Conservation (phyloP, 2,329 filamentous ascomycete species). For the Pyricularia sp. region DNA sequence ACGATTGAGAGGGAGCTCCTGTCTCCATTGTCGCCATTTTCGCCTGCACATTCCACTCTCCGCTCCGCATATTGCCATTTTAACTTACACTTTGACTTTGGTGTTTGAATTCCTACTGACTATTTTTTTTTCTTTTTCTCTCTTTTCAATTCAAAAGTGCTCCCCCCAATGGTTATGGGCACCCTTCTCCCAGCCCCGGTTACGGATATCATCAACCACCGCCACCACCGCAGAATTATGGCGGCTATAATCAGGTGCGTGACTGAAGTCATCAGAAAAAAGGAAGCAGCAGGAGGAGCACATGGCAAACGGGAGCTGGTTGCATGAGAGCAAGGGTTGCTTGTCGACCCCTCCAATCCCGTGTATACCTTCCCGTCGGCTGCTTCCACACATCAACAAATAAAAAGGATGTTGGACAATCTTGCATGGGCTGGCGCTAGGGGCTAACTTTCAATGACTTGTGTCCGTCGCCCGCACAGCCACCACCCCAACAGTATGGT, state of each 20-base stretch:
- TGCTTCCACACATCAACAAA: background rate
- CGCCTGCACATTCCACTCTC: too few species aligned
- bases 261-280: background rate
- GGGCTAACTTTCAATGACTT: background rate
- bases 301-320: background rate
- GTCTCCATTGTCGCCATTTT: background rate
- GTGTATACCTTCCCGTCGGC: background rate
- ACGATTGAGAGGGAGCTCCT: background rate
- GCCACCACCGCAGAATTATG: constrained; percentile 36
- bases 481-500: constrained; percentile 31
- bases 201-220: constrained; percentile 35
- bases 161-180: background rate
- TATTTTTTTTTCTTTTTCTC: too few species aligned
- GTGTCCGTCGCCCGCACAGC: constrained; percentile 14
- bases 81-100: too few species aligned
- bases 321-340: background rate
- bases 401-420: background rate
- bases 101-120: background rate
- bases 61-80: too few species aligned
- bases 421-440: background rate
- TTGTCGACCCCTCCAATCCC: background rate
- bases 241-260: constrained; percentile 31
- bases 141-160: background rate
- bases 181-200: constrained; percentile 21
- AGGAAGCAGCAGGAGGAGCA: background rate